Conservation (phyloP, 192 early-diverging fungal genomes). For the Rhizophagus prolifer region DNA sequence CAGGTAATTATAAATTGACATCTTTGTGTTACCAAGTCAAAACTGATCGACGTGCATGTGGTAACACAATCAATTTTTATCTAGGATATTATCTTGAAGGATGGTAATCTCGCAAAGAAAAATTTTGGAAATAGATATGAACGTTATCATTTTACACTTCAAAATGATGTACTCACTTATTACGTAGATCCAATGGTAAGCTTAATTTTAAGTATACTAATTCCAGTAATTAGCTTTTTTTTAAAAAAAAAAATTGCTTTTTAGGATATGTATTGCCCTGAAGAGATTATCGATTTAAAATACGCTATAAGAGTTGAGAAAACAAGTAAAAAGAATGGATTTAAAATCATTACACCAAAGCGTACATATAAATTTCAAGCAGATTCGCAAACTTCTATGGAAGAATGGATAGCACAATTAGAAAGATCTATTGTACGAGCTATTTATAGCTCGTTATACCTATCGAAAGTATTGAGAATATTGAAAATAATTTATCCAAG, state of each 20-base stretch:
- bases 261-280: constrained; percentile 59
- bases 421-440: constrained; percentile 58
- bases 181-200: constrained; percentile 54
- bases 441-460: constrained; percentile 50
- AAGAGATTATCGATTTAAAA: constrained; percentile 62
- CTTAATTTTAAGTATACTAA: neutral
- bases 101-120: constrained; percentile 50
- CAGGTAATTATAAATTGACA: constrained; percentile 37
- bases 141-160: constrained; percentile 61
- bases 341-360: constrained; percentile 49
- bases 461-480: constrained; percentile 51
- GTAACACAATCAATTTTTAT: neutral
- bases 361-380: constrained; percentile 58
- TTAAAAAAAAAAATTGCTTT: neutral
- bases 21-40: neutral
- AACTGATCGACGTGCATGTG: neutral
- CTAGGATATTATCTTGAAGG: constrained; percentile 54
- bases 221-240: too few species aligned
- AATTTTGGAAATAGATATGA: constrained; percentile 41
- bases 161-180: constrained; percentile 57
- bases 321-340: constrained; percentile 42
- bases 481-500: constrained; percentile 51
- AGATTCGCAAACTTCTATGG: constrained; percentile 49
- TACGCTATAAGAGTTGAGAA: constrained; percentile 49
- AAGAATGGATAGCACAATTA: constrained; percentile 63